Evolutionary conservation across 1,139 yeast species (phyloP).

Genomic region (Sugiyamaella japonica): DNA sequence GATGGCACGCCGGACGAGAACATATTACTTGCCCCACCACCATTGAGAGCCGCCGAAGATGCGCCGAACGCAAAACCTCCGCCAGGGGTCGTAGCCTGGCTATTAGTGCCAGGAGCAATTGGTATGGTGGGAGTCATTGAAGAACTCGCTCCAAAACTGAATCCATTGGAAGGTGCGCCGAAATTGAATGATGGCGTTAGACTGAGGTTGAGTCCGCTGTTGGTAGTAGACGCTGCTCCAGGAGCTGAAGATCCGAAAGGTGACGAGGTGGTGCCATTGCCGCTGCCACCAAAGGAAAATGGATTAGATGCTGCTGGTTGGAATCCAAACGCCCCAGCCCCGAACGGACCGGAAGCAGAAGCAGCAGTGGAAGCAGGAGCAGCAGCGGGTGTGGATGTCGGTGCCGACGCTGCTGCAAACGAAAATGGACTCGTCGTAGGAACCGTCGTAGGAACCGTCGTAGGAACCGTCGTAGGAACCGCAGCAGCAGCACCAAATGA

Average conservation of each 20-base stretch:
- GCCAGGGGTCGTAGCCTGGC: neutral
- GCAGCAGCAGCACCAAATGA: neutral
- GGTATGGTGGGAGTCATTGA: neutral
- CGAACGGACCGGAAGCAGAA: neutral
- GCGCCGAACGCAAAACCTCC: constrained; percentile 15
- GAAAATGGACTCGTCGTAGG: constrained; percentile 13
- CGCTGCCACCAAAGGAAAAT: constrained; percentile 2
- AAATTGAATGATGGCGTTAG: constrained; percentile 4
- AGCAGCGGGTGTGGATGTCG: constrained; percentile 3
- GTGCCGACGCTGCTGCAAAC: constrained; percentile 14
- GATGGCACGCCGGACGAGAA: constrained; percentile 11
- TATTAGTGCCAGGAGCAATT: constrained; percentile 1
- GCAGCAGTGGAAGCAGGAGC: neutral
- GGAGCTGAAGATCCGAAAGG: neutral
- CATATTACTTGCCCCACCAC: constrained; percentile 2
- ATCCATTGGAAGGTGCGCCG: neutral
- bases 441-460: neutral
- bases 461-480: neutral
- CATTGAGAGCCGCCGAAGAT: constrained; percentile 7
- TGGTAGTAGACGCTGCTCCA: neutral
- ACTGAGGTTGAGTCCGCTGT: constrained; percentile 4
- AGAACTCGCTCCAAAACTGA: constrained; percentile 3
- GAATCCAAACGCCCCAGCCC: constrained; percentile 2
- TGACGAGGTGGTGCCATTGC: neutral
- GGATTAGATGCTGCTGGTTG: constrained; percentile 3